phyloP scores from a whole-genome alignment of 352 stramenopile species.

The Pythium guiyangense region DNA sequence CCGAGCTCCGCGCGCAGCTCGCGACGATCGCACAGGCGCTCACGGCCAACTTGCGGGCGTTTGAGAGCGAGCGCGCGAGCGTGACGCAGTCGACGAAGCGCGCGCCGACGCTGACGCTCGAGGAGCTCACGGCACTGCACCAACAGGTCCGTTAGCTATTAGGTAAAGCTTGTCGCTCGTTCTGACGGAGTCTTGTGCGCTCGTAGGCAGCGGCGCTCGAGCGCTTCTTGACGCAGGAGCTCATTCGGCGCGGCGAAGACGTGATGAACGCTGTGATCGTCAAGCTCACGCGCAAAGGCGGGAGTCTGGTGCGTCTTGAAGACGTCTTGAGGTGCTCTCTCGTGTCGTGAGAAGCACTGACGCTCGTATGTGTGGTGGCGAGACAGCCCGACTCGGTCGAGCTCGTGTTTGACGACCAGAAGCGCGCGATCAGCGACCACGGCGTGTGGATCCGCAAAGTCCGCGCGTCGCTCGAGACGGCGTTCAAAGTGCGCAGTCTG shows the following conservation, averaged over 20 bases:
- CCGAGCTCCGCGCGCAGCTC: slow-evolving; percentile 30
- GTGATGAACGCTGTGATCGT: slow-evolving; percentile 63
- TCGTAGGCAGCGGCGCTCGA: slow-evolving; percentile 31
- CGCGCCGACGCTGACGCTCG: slow-evolving; percentile 5
- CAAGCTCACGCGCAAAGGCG: slow-evolving; percentile 31
- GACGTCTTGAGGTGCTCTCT: too few species aligned
- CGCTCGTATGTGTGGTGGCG: too few species aligned
- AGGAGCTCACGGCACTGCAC: slow-evolving; percentile 15
- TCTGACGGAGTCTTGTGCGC: neutral
- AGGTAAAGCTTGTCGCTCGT: neutral
- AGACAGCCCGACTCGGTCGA: slow-evolving; percentile 27
- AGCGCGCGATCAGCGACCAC: slow-evolving; percentile 40
- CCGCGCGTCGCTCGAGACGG: slow-evolving; percentile 21
- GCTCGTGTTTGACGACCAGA: slow-evolving; percentile 36
- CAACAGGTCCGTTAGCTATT: slow-evolving; percentile 3
- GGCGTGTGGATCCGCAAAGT: slow-evolving; percentile 48
- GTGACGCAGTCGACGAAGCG: slow-evolving; percentile 16
- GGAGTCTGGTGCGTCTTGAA: slow-evolving; percentile 31
- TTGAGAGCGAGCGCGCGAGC: slow-evolving; percentile 12
- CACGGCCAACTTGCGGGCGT: slow-evolving; percentile 35
- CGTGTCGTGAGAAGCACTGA: too few species aligned
- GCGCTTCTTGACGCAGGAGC: slow-evolving; percentile 35
- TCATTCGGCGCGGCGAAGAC: slow-evolving; percentile 67
- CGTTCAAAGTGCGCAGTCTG: slow-evolving; percentile 24
- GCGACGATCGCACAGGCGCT: slow-evolving; percentile 25